phyloP scores from a whole-genome alignment of 352 stramenopile species.

The Peronospora belbahrii region DNA sequence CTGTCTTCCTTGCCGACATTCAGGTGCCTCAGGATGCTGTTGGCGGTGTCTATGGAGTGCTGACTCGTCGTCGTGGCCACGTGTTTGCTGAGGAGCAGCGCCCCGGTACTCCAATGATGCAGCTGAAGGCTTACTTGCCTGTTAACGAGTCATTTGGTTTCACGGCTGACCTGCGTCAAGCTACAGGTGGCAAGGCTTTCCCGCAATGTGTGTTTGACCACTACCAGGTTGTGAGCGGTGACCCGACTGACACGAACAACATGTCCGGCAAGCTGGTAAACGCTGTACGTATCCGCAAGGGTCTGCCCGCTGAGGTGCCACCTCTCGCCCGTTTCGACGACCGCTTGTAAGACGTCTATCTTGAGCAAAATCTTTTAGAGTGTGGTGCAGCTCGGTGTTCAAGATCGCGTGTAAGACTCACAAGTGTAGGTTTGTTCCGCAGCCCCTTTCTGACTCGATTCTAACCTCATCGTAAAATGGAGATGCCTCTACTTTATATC shows the following conservation, averaged over 20 bases:
- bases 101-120: conserved; percentile 97
- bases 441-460: no score
- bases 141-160: conserved; percentile 99
- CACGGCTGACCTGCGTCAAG: conserved; percentile 95
- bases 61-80: conserved; percentile 97
- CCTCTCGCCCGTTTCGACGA: conserved; percentile 98
- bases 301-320: conserved; percentile 93
- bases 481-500: conserved; percentile 29
- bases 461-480: conserved; percentile 21
- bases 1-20: conserved; percentile 98
- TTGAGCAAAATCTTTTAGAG: conserved; percentile 23
- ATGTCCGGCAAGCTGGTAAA: conserved; percentile 95
- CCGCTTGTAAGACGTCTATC: conserved; percentile 92
- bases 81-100: conserved; percentile 98
- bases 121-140: conserved; percentile 98
- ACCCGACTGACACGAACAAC: conserved; percentile 86
- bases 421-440: no score
- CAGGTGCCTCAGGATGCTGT: conserved; percentile 97
- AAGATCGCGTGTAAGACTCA: no score
- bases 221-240: conserved; percentile 93
- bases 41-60: conserved; percentile 98
- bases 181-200: conserved; percentile 99
- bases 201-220: conserved; percentile 99
- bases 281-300: conserved; percentile 96
- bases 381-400: conserved; percentile 18